Base-by-base conservation (phyloP, 2,329 filamentous ascomycete genomes). In the Ophioceras dolichostomum region DNA sequence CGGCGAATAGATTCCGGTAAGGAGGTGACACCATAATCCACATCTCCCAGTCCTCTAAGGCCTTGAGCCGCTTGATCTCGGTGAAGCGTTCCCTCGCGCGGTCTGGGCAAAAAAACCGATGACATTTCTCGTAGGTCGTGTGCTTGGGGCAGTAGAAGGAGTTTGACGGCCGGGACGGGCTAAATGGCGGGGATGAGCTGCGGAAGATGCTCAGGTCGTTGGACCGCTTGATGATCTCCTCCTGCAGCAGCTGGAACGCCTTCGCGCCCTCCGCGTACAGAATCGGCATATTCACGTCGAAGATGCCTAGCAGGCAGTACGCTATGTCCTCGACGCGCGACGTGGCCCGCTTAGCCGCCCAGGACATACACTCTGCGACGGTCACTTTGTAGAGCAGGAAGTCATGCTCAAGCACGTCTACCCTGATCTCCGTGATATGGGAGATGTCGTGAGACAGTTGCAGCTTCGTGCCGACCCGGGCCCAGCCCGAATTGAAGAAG, bases 231-330 rank as follows among this genome's bases (percentile, higher is more conserved):
- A 41, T 14, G 5, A 47, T 46, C 18, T 41, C 40, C n/a, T 43
- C 36, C 20, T 45, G 44, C 21, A 47, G 39, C 3, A 44, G 39
- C 18, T 36, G 26, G 14, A 48, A 48, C 0, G 47, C 46, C 10
- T 22, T 38, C 2, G 19, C 10, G 6, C 47, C 44, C 30, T 49
- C 47, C 20, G 44, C 47, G 21, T 49, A 49, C 10, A 45, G 36
- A 7, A 43, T 30, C 7, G 41, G 41, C 43, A 47, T 42, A 35
- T 44, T 39, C 31, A 47, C 39, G 13, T 41, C 39, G 19, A 47
- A 48, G 2, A 47, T 31, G 5, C 46, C 47, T 10, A 49, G 30
- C 20, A 47, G 24, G 18, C 42, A 37, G 31, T 47, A 47, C 3
- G 45, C 45, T 2, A 17, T 14, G 33, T 49, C 45, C 22, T 48